phyloP scores from a whole-genome alignment of 2,329 filamentous ascomycete species.

The Leptosphaerulina australis region DNA sequence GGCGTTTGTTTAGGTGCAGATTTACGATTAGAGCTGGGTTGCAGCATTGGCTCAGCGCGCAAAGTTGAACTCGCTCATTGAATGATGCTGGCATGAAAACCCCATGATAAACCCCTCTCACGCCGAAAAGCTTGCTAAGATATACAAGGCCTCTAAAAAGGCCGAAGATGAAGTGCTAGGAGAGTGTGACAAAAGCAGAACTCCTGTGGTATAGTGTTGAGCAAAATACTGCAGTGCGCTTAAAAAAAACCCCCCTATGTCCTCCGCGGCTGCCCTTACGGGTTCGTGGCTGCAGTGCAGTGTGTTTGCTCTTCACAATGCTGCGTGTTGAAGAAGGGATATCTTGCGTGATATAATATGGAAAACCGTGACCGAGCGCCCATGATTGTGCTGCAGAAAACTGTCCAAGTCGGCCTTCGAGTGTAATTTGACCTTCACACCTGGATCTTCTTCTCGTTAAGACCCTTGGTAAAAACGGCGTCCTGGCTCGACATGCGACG shows the following conservation, averaged over 20 bases:
- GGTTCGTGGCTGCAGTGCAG: not conserved
- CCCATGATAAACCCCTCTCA: conserved; percentile 2
- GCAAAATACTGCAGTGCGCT: conserved; percentile 6
- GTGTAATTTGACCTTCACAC: conserved; percentile 24
- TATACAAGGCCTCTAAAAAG: conserved; percentile 8
- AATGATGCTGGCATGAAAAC: conserved; percentile 4
- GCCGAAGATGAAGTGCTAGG: conserved; percentile 14
- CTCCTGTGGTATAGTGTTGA: conserved; percentile 19
- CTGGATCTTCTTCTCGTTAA: conserved; percentile 46
- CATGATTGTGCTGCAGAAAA: conserved; percentile 17
- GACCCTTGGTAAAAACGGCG: conserved; percentile 72
- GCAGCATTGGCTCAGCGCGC: not conserved
- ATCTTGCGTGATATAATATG: conserved; percentile 14
- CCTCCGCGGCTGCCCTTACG: not conserved
- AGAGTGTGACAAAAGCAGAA: conserved; percentile 8
- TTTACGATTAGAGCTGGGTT: not conserved
- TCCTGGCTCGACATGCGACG: conserved; percentile 88
- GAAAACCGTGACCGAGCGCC: conserved; percentile 12
- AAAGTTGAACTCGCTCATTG: conserved; percentile 1
- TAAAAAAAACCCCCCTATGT: not conserved
- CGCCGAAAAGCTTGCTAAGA: conserved; percentile 18
- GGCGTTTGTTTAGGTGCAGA: not conserved
- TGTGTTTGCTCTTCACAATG: conserved; percentile 2
- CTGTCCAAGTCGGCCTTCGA: not conserved
- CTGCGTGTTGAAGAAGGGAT: conserved; percentile 16